phyloP scores from a whole-genome alignment of 768 basidiomycete species.

The Leccinum arenicola region DNA sequence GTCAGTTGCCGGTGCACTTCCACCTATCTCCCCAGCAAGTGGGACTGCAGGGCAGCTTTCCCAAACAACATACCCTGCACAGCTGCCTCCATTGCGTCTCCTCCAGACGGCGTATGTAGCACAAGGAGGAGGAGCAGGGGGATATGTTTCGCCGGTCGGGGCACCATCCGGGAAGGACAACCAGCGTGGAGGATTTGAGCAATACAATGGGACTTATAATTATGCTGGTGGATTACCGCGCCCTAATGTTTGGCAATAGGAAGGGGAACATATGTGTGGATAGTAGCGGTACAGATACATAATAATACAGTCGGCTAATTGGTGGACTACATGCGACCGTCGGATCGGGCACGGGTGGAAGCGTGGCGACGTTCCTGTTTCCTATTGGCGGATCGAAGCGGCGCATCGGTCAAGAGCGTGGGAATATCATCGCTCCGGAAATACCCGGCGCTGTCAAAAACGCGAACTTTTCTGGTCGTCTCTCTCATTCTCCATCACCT shows the following conservation, averaged over 20 bases:
- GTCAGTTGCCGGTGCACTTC: slow-evolving; percentile 13
- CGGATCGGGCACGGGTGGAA: background rate
- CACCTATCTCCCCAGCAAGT: slow-evolving; percentile 26
- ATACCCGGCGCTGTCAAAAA: slow-evolving; percentile 35
- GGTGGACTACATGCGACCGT: background rate
- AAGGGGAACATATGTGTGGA: slow-evolving; percentile 11
- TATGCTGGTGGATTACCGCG: slow-evolving; percentile 26
- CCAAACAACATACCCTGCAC: slow-evolving; percentile 18
- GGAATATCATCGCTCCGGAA: slow-evolving; percentile 27
- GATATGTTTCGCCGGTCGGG: slow-evolving; percentile 23
- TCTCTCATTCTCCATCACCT: slow-evolving; percentile 43
- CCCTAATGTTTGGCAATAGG: slow-evolving; percentile 29
- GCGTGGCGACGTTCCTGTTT: slow-evolving; percentile 4
- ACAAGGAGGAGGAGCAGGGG: slow-evolving; percentile 15
- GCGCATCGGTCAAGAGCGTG: slow-evolving; percentile 29
- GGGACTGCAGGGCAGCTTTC: slow-evolving; percentile 14
- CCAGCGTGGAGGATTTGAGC: slow-evolving; percentile 24
- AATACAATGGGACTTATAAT: slow-evolving; percentile 22
- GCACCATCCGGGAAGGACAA: slow-evolving; percentile 16
- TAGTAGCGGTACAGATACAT: slow-evolving; percentile 6
- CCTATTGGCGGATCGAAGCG: slow-evolving; percentile 12
- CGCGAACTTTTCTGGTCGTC: slow-evolving; percentile 47
- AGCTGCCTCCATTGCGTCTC: slow-evolving; percentile 30
- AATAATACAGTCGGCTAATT: slow-evolving; percentile 14
- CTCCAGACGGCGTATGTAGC: slow-evolving; percentile 18